Evolutionary conservation across 768 basidiomycete species (phyloP), one percentile per base, ranked within the genome.

Genomic region (Cystobasidium tubakii): DNA sequence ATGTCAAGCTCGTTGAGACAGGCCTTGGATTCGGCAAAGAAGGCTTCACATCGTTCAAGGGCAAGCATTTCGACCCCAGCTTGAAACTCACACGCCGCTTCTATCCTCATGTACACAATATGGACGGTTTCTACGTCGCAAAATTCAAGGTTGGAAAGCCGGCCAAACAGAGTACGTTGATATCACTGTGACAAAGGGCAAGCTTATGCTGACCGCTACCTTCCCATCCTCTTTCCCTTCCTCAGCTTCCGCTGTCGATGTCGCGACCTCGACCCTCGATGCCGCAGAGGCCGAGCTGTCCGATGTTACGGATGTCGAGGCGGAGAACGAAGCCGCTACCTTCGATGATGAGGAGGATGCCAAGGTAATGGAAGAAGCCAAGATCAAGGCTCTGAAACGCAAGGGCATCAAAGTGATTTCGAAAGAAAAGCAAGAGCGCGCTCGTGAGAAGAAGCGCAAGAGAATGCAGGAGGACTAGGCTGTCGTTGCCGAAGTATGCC

Each of bases 91-190:
- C 96, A 23, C 84, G 92, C 77, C 84, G 96, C 75, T 95, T 92
- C 81, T 95, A 93, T 62, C 82, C 79, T 46, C 78, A 78, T 43
- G 93, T 96, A 78, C 94, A 97, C 83, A 99, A 99, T 82, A 96
- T 98, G 94, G 96, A 99, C 81, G 96, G 96, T 4, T 99, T 99
- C 85, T 99, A 86, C 81, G 94, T 98, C 70, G 95, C 95, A 74
- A 98, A 98, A 82, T 91, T 99, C 86, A 94, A 90, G 82, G 88
- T 98, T n/a, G 89, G 87, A 80, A 90, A 87, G 82, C 85, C 88
- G 4, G 55, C 33, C 36, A 75, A 75, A 62, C 57, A 50, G 50
- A 29, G 43, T 43, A 23, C 9, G 36, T 43, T 15, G 1, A 21
- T 67, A 9, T 6, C 6, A 33, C n/a, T n/a, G n/a, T n/a, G n/a